Evolutionary conservation across 176 grass and related monocot genomes (phyloP).

Genomic region (Carex myosuroides): DNA sequence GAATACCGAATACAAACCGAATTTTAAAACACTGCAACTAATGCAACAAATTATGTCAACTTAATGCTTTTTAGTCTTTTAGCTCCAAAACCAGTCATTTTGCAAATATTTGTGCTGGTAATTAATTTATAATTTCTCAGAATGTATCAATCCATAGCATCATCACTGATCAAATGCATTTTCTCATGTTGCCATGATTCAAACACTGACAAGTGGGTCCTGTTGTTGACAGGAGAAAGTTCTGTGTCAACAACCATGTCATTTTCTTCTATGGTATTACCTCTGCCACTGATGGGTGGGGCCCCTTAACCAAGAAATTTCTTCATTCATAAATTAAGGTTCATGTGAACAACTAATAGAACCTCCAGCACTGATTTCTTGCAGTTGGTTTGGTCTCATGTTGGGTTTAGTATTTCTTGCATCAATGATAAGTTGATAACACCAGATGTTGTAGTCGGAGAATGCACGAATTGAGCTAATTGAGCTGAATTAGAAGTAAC

Average conservation of each 20-base stretch:
- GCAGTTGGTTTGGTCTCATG: background rate
- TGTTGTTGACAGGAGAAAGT: background rate
- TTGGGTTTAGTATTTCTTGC: background rate
- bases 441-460: too few species aligned
- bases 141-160: background rate
- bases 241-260: conserved; percentile 17
- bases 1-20: too few species aligned
- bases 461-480: too few species aligned
- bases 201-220: background rate
- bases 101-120: too few species aligned
- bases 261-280: background rate
- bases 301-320: background rate
- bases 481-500: too few species aligned
- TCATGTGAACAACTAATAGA: conserved; percentile 24
- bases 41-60: too few species aligned
- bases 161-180: background rate
- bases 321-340: background rate
- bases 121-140: too few species aligned
- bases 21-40: too few species aligned
- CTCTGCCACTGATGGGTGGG: background rate
- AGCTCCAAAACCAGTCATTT: too few species aligned
- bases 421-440: too few species aligned
- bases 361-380: background rate
- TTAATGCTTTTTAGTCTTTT: too few species aligned
- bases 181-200: background rate